A percentile compares a stretch with the other conserved stretches of the same genome.
Conservation (phyloP, 345 rosid species). For the Lepidium aucheri region DNA sequence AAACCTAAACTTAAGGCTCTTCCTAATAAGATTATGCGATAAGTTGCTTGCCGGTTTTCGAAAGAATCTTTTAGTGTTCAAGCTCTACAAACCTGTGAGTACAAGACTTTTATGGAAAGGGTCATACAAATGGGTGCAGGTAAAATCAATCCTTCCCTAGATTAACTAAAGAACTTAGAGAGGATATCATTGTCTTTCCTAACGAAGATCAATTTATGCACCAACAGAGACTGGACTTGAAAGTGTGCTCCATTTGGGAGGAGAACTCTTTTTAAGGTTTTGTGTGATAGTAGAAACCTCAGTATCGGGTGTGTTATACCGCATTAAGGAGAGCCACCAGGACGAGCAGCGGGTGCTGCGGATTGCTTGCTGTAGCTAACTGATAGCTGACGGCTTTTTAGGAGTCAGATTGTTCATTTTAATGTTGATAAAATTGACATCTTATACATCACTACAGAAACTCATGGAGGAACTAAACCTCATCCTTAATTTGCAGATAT, state of each 20-base stretch:
- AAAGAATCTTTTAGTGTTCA: constrained; percentile 2
- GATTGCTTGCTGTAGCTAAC: constrained; percentile 19
- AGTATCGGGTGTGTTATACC: constrained; percentile 24
- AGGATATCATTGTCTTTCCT: not conserved
- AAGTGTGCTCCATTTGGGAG: constrained; percentile 5
- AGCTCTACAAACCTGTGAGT: constrained; percentile 10
- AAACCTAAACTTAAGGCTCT: constrained; percentile 58
- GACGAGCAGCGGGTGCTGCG: constrained; percentile 35
- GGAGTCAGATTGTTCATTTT: constrained; percentile 28
- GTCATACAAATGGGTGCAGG: constrained; percentile 31
- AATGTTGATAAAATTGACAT: constrained; percentile 25
- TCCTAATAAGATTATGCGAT: constrained; percentile 23
- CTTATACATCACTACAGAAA: constrained; percentile 13
- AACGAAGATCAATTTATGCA: constrained; percentile 2
- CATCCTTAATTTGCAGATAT: constrained; percentile 32
- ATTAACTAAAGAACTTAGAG: not conserved
- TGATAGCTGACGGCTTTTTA: constrained; percentile 24
- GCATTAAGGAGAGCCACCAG: constrained; percentile 44
- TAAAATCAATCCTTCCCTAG: constrained; percentile 16
- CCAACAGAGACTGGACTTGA: constrained; percentile 32
- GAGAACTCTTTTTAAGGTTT: constrained; percentile 10
- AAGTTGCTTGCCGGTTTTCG: not conserved
- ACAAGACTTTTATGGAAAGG: constrained; percentile 18
- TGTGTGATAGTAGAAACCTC: constrained; percentile 24
- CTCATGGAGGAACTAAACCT: constrained; percentile 19